Percentiles rank a stretch among this genome's conserved stretches.
Evolutionary conservation across 352 stramenopile species (phyloP).

Genomic region (Elongisporangium anandrum): DNA sequence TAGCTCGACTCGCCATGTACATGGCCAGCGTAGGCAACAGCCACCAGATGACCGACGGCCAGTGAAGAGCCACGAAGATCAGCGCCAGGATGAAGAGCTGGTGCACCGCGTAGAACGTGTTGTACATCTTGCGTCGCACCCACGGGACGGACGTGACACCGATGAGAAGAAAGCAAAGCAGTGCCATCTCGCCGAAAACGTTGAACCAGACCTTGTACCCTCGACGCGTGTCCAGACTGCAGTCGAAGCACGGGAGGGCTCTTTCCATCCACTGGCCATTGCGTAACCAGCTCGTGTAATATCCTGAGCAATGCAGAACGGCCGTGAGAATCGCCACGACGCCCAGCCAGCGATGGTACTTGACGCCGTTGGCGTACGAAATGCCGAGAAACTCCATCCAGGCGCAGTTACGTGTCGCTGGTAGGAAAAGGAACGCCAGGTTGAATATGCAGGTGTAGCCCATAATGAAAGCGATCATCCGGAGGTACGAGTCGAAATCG

Average conservation of each 20-base stretch:
- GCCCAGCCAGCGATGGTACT: conserved; percentile 37
- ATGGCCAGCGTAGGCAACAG: conserved; percentile 30
- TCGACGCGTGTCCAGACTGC: conserved; percentile 11
- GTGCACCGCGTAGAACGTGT: conserved; percentile 41
- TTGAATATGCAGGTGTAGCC: conserved; percentile 31
- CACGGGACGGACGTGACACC: conserved; percentile 30
- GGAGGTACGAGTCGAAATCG: conserved; percentile 13
- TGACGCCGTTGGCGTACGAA: conserved; percentile 28
- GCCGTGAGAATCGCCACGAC: conserved; percentile 22
- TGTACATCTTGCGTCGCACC: conserved; percentile 35
- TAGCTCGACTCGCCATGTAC: conserved; percentile 28
- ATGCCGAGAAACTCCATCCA: conserved; percentile 42
- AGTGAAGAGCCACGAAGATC: conserved; percentile 51
- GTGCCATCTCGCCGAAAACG: conserved; percentile 34
- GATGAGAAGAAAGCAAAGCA: conserved; percentile 36
- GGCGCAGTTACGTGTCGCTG: conserved; percentile 20
- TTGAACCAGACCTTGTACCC: conserved; percentile 41
- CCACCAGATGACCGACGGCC: conserved; percentile 27
- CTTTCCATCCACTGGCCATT: conserved; percentile 16
- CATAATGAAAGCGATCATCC: conserved; percentile 20
- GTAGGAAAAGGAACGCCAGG: conserved; percentile 30
- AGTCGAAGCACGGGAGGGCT: conserved; percentile 41
- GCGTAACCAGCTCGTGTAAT: conserved; percentile 24
- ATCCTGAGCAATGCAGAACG: conserved; percentile 24
- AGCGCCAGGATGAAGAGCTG: conserved; percentile 45